Conservation (phyloP, 2,329 filamentous ascomycete genomes). For the Nothophaeocryptopus gaeumannii region DNA sequence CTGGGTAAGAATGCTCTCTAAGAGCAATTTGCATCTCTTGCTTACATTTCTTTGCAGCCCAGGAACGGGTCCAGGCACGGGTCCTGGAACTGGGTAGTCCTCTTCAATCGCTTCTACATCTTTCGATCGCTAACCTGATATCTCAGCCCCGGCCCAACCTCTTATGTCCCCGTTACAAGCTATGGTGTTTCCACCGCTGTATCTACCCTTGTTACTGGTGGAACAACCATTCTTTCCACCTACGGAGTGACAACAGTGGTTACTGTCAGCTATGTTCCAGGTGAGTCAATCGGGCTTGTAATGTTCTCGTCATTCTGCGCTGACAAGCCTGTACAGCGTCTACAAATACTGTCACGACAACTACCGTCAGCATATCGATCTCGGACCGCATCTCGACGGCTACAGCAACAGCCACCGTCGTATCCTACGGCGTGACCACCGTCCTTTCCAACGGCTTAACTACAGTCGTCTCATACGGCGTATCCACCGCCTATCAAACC, state of each 20-base stretch:
- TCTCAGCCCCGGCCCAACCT: neutral
- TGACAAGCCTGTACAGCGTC: neutral
- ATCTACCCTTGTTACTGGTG: slow-evolving; percentile 27
- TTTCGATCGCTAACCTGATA: neutral
- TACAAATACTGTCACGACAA: slow-evolving; percentile 29
- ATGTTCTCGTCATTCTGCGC: too few species aligned
- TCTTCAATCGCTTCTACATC: neutral
- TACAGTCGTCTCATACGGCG: slow-evolving; percentile 24
- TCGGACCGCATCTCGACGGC: slow-evolving; percentile 8
- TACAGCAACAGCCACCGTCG: neutral
- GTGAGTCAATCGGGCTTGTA: neutral
- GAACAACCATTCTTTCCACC: slow-evolving; percentile 30
- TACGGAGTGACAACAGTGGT: slow-evolving; percentile 13
- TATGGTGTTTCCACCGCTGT: slow-evolving; percentile 27
- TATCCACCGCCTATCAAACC: slow-evolving; percentile 10
- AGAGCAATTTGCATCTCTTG: neutral
- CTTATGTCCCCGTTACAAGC: slow-evolving; percentile 24
- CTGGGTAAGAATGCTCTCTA: too few species aligned
- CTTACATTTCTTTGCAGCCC: neutral
- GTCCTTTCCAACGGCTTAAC: slow-evolving; percentile 28
- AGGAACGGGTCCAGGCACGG: slow-evolving; percentile 3
- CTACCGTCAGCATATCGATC: slow-evolving; percentile 16
- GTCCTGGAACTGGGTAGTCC: slow-evolving; percentile 1
- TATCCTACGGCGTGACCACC: slow-evolving; percentile 17
- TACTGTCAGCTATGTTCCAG: slow-evolving; percentile 24